Conservation (phyloP, 2,329 filamentous ascomycete genomes). For the Calonectria multiphialidica region DNA sequence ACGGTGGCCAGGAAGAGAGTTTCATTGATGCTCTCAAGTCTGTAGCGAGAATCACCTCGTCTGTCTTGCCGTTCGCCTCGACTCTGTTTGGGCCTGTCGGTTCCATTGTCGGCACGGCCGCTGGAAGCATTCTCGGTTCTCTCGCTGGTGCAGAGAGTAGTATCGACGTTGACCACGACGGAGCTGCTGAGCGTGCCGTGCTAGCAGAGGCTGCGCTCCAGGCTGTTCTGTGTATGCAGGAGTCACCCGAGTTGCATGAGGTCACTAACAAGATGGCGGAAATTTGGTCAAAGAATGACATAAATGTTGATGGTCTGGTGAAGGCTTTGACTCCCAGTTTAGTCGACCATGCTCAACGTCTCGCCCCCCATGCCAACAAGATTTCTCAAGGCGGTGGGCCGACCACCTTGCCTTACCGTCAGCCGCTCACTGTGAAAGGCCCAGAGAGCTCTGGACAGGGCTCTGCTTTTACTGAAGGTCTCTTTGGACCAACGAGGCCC, state of each 20-base stretch:
- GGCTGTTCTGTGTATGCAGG: conserved; percentile 28
- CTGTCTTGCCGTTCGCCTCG: conserved; percentile 10
- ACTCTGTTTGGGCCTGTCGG: conserved; percentile 26
- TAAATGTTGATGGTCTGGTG: conserved; percentile 22
- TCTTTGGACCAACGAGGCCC: conserved; percentile 28
- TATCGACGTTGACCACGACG: background rate
- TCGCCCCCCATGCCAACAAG: background rate
- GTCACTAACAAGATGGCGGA: conserved; percentile 26
- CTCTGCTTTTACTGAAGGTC: conserved; percentile 26
- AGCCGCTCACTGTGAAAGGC: conserved; percentile 10
- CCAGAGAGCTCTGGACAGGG: background rate
- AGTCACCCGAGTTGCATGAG: conserved; percentile 6
- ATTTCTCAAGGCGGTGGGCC: background rate
- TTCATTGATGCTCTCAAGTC: conserved; percentile 39
- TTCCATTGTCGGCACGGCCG: conserved; percentile 17
- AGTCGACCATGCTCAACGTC: conserved; percentile 17
- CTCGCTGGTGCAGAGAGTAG: conserved; percentile 7
- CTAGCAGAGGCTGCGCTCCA: conserved; percentile 38
- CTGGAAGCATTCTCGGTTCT: conserved; percentile 20
- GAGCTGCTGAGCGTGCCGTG: conserved; percentile 34
- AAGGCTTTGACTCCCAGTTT: conserved; percentile 8
- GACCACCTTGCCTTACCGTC: background rate
- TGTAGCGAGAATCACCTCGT: conserved; percentile 19
- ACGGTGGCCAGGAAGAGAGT: conserved; percentile 20
- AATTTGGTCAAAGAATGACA: conserved; percentile 18